Base-by-base conservation (phyloP, 805 yeast genomes). In the Kodamaea laetipori region DNA sequence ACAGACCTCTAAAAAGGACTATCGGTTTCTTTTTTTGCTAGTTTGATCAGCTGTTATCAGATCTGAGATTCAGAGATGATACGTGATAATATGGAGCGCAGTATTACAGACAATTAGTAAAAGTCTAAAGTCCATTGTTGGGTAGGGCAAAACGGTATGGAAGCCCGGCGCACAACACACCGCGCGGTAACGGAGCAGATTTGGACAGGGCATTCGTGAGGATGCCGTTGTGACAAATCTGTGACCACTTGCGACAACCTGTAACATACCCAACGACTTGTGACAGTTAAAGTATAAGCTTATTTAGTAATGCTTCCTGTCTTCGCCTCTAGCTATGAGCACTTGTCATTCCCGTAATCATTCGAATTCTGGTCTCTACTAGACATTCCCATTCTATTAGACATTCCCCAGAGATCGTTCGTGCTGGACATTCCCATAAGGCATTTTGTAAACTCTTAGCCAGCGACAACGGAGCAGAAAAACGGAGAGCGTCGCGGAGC, bases 21-120 rank as follows among this genome's bases (percentile, higher is more conserved):
- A 27, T 19, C 31, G 39, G 18, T 37, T 37, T 25, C 28, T 37
- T 37, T 23, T 35, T 19, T 19, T 19, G 28, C 28, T 10, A 10
- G 17, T 17, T 28, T 12, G 8, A 39, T 39, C 42, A 31, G 42
- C 42, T 39, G 42, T 39, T 38, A 13, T 19, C 39, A 37, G 34
- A 37, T 37, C 41, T 39, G 12, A 31, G 42, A 39, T 38, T 38
- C 35, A 38, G 23, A 13, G 27, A 8, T 38, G 41, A 27, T 23
- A 28, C 41, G 9, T 9, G 34, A 30, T 30, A 30, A 30, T 30
- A 30, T 6, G 32, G 34, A 4, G 34, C 34, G 34, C 34, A 17
- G 15, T 30, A 30, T 30, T 6, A 30, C 34, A 13, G 34, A n/a
- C 19, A 15, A 30, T 30, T 30, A 30, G 34, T 30, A 30, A 30